A percentile compares a stretch with the other conserved stretches of the same genome.
Conservation (phyloP, 1,284 basidiomycete species). For the Sporisorium exsertum region DNA sequence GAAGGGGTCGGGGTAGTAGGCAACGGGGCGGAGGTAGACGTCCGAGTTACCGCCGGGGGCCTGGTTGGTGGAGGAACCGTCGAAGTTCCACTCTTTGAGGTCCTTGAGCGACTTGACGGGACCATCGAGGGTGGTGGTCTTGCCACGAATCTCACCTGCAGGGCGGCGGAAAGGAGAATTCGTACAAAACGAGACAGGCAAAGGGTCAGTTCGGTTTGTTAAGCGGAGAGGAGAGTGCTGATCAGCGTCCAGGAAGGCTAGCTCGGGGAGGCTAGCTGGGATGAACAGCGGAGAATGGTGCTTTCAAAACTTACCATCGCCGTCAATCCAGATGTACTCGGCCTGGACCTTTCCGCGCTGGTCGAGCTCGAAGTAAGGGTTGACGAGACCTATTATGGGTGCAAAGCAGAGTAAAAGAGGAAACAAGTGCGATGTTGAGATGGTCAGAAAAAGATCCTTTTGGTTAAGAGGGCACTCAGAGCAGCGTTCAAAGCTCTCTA, state of each 20-base stretch:
- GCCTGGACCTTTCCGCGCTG: conserved; percentile 66
- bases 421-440: neutral
- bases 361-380: conserved; percentile 62
- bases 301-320: conserved; percentile 72
- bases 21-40: conserved; percentile 94
- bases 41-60: conserved; percentile 89
- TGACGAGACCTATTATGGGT: conserved; percentile 48
- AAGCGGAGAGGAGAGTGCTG: neutral
- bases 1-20: conserved; percentile 99
- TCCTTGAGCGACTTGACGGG: conserved; percentile 77
- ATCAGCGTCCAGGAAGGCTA: neutral
- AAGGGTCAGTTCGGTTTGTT: neutral
- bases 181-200: neutral
- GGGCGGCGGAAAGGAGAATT: neutral
- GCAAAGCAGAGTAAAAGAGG: neutral
- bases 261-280: neutral
- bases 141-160: conserved; percentile 62
- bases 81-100: conserved; percentile 98
- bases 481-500: neutral
- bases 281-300: neutral
- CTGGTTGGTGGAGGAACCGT: conserved; percentile 78
- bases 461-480: too few relatives aligned
- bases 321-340: conserved; percentile 70
- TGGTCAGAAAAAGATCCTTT: conserved; percentile 3
- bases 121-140: conserved; percentile 77